Percentiles rank a stretch among this genome's conserved stretches.
Evolutionary conservation across 306 rosid genomes (phyloP).

Genomic region (Hippophae rhamnoides): DNA sequence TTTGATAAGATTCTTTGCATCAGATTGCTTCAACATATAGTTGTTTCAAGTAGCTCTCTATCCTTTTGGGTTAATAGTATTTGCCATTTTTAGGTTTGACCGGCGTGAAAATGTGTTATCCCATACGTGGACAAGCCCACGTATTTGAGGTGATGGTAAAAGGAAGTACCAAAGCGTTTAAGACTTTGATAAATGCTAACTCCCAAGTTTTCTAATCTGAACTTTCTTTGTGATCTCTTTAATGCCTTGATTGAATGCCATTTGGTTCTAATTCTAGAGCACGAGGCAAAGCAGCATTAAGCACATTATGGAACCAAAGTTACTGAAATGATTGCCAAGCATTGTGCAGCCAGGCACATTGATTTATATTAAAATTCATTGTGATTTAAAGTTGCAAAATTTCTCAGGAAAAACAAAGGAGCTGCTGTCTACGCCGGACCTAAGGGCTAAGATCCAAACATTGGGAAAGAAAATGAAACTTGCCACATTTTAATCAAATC

Average conservation of each 20-base stretch:
- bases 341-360: background rate
- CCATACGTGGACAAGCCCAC: too few relatives aligned
- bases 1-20: too few relatives aligned
- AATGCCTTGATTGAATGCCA: too few relatives aligned
- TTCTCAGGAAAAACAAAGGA: conserved; percentile 6
- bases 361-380: background rate
- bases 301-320: too few relatives aligned
- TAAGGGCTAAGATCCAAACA: background rate
- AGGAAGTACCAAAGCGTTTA: too few relatives aligned
- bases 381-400: background rate
- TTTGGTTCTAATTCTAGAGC: too few relatives aligned
- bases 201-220: too few relatives aligned
- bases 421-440: background rate
- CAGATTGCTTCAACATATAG: background rate
- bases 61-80: background rate
- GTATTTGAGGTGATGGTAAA: too few relatives aligned
- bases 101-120: background rate
- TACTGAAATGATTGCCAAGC: too few relatives aligned
- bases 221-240: too few relatives aligned
- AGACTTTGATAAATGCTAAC: too few relatives aligned
- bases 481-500: background rate
- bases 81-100: background rate
- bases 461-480: background rate
- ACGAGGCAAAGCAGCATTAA: too few relatives aligned
- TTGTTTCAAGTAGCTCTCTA: background rate